Conservation (phyloP, 2,329 filamentous ascomycete species). For the Lachnellula occidentalis region DNA sequence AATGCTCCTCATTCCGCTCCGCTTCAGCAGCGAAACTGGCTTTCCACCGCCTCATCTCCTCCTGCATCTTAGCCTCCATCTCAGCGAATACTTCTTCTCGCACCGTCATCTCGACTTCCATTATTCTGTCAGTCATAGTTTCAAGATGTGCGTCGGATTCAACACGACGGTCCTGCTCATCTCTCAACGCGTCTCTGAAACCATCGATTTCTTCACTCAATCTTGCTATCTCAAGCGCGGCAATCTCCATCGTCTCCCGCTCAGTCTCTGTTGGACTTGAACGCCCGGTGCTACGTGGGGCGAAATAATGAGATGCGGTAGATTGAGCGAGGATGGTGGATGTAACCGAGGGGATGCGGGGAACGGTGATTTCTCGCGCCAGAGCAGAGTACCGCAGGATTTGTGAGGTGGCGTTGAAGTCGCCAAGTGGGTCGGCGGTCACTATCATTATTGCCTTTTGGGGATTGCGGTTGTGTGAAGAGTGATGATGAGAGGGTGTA, state of each 20-base stretch:
- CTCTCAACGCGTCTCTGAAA: constrained; percentile 61
- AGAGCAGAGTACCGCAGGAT: constrained; percentile 92
- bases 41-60: constrained; percentile 79
- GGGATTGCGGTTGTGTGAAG: constrained; percentile 49
- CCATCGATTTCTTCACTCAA: constrained; percentile 73
- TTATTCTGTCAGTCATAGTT: constrained; percentile 54
- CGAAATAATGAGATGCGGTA: constrained; percentile 22
- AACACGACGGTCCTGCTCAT: constrained; percentile 64
- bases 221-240: constrained; percentile 74
- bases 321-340: constrained; percentile 51
- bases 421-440: constrained; percentile 84
- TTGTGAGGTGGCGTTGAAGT: constrained; percentile 95
- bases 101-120: constrained; percentile 73
- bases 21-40: constrained; percentile 70
- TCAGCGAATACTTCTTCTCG: constrained; percentile 85
- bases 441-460: constrained; percentile 96
- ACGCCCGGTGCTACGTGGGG: constrained; percentile 13
- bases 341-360: constrained; percentile 77
- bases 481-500: constrained; percentile 26
- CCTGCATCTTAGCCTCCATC: constrained; percentile 71
- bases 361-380: constrained; percentile 87
- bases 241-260: constrained; percentile 73
- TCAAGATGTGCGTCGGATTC: constrained; percentile 72
- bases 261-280: constrained; percentile 39
- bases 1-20: constrained; percentile 75